Conservation (phyloP, 495 filamentous ascomycete genomes). For the Podospora tetraspora region DNA sequence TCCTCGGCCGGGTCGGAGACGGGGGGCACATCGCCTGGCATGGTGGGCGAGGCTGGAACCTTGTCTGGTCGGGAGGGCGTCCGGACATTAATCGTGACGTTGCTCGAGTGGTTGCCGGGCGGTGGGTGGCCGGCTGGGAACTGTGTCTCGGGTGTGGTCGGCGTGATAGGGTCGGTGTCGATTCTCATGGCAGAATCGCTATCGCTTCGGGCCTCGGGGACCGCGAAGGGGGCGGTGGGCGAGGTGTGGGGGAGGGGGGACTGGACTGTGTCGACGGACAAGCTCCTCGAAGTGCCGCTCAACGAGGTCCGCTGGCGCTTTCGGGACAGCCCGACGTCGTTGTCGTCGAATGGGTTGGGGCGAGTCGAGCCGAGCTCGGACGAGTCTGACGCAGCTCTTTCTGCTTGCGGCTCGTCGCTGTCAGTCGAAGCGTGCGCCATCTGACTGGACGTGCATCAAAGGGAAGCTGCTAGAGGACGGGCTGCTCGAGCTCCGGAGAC, state of each 20-base stretch:
- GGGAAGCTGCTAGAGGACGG: slow-evolving; percentile 14
- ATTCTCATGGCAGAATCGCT: slow-evolving; percentile 38
- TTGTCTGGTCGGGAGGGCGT: slow-evolving; percentile 35
- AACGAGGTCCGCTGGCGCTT: slow-evolving; percentile 49
- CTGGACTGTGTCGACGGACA: slow-evolving; percentile 36
- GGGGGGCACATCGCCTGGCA: slow-evolving; percentile 23
- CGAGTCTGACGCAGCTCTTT: slow-evolving; percentile 47
- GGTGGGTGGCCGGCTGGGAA: slow-evolving; percentile 10
- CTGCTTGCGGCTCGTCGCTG: slow-evolving; percentile 47
- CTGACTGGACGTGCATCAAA: slow-evolving; percentile 32
- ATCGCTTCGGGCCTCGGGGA: slow-evolving; percentile 23
- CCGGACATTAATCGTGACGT: slow-evolving; percentile 51
- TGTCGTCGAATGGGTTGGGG: slow-evolving; percentile 52
- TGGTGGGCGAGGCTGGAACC: slow-evolving; percentile 39
- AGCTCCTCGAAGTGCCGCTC: slow-evolving; percentile 37
- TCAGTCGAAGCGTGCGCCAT: slow-evolving; percentile 49
- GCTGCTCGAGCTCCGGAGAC: slow-evolving; percentile 26
- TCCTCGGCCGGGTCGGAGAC: slow-evolving; percentile 19
- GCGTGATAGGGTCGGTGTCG: slow-evolving; percentile 35
- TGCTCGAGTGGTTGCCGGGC: slow-evolving; percentile 39
- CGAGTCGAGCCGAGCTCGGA: slow-evolving; percentile 56
- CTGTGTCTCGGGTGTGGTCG: slow-evolving; percentile 35
- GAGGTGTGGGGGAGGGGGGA: slow-evolving; percentile 19
- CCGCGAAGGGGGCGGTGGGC: slow-evolving; percentile 20
- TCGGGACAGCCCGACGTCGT: slow-evolving; percentile 41